phyloP scores from a whole-genome alignment of 345 rosid genomes.

The Eucalyptus regnans region DNA sequence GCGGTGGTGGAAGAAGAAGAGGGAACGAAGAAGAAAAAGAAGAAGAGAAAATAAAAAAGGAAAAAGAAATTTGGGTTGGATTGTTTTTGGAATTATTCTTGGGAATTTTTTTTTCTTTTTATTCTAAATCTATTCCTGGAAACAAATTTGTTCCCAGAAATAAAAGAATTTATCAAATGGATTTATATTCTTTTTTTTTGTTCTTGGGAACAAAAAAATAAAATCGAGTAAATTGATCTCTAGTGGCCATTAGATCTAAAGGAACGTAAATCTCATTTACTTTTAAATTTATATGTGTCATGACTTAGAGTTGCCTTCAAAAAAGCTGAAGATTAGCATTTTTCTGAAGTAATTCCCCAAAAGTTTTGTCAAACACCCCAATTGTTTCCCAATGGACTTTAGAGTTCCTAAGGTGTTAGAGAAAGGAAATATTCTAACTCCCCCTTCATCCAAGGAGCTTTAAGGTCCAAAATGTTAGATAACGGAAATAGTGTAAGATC shows the following conservation, averaged over 20 bases:
- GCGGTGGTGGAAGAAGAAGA: too few species aligned
- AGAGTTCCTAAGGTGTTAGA: neutral
- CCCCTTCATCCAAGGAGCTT: neutral
- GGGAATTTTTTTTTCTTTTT: too few species aligned
- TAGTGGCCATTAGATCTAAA: neutral
- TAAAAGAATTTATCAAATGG: too few species aligned
- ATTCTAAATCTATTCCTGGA: fast-evolving
- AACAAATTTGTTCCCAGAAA: too few species aligned
- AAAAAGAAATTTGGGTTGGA: too few species aligned
- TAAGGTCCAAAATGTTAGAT: neutral
- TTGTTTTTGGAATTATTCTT: too few species aligned
- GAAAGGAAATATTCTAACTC: neutral
- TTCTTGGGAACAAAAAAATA: fast-evolving
- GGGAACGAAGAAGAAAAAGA: too few species aligned
- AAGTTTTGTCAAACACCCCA: neutral
- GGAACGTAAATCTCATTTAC: too few species aligned
- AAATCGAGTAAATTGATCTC: neutral
- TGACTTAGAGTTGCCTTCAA: neutral
- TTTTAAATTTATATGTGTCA: neutral
- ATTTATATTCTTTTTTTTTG: too few species aligned
- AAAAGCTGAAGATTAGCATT: too few species aligned
- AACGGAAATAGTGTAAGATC: neutral
- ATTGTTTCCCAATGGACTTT: neutral
- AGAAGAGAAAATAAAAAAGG: too few species aligned
- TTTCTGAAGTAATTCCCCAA: neutral